Percentiles rank a stretch among this genome's conserved stretches.
These are phyloP conservation scores for Macadamia tetraphylla DNA, from an alignment of 164 flowering plant genomes.

Conservation along the genomic window DNA sequence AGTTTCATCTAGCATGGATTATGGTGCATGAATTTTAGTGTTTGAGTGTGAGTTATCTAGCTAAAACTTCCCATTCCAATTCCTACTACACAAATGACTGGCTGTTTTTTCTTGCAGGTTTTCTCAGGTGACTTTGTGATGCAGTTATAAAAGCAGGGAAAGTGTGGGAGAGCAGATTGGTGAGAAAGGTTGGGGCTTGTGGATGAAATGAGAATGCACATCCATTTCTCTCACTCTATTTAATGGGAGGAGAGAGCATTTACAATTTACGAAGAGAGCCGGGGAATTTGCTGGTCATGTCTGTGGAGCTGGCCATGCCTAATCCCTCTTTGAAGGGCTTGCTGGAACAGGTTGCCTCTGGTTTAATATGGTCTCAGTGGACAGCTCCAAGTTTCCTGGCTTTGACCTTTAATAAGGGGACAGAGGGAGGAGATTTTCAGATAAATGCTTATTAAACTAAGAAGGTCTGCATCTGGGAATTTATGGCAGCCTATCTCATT, in stretches of 20 bases:
- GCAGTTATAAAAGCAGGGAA: conserved; percentile 88
- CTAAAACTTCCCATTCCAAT: too few species aligned
- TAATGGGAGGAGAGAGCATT: conserved; percentile 50
- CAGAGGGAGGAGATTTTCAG: too few species aligned
- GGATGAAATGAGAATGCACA: conserved; percentile 59
- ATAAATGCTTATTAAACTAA: not conserved
- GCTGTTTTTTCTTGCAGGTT: conserved; percentile 31
- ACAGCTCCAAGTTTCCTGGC: conserved; percentile 61
- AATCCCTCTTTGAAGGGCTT: conserved; percentile 70
- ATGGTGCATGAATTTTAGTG: too few species aligned
- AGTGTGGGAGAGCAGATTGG: conserved; percentile 83
- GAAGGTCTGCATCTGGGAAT: too few species aligned
- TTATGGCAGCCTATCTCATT: too few species aligned
- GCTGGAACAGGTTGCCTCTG: conserved; percentile 77
- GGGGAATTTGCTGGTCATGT: conserved; percentile 34
- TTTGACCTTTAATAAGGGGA: conserved; percentile 41
- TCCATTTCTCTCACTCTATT: conserved; percentile 58
- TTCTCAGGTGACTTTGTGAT: conserved; percentile 51
- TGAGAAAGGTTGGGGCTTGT: conserved; percentile 25
- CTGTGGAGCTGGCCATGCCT: conserved; percentile 26
- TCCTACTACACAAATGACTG: too few species aligned
- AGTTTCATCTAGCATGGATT: too few species aligned
- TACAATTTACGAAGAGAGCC: conserved; percentile 47
- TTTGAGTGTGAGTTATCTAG: too few species aligned
- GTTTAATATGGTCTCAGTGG: conserved; percentile 56